Evolutionary conservation across 2,329 filamentous ascomycete genomes (phyloP).

Genomic region (Dactylellina drechsleri): DNA sequence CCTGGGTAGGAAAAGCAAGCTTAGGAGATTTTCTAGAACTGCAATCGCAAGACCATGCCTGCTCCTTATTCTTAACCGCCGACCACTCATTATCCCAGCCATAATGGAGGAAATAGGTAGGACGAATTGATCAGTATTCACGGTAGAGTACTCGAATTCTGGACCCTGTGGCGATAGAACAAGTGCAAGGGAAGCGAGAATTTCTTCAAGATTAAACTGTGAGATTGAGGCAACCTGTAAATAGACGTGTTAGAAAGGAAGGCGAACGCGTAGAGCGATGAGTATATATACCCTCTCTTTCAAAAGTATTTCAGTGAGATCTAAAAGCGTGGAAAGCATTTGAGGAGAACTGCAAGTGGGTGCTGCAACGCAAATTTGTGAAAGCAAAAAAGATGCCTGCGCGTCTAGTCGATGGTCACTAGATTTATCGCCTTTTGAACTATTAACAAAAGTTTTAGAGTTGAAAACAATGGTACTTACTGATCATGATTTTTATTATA

Average conservation of each 20-base stretch:
- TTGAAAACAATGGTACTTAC: constrained; percentile 12
- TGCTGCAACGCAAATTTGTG: constrained; percentile 18
- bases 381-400: constrained; percentile 16
- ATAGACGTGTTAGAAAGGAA: background rate
- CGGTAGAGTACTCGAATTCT: constrained; percentile 2
- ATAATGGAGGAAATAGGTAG: constrained; percentile 37
- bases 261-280: background rate
- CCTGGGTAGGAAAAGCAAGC: constrained; percentile 38
- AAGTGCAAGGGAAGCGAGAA: constrained; percentile 22
- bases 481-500: constrained; percentile 6
- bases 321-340: constrained; percentile 12
- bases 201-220: constrained; percentile 41
- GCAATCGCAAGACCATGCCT: constrained; percentile 33
- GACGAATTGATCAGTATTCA: constrained; percentile 27
- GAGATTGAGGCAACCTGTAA: constrained; percentile 24
- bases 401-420: constrained; percentile 9
- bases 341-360: constrained; percentile 24
- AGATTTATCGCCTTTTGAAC: constrained; percentile 15
- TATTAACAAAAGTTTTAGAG: background rate
- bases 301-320: constrained; percentile 26
- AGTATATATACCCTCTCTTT: constrained; percentile 28
- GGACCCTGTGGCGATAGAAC: constrained; percentile 16
- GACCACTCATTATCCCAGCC: constrained; percentile 30
- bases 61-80: constrained; percentile 39
- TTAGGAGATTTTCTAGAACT: constrained; percentile 27